Conservation (phyloP, 208 protist species). For the Leishmania aethiopica region DNA sequence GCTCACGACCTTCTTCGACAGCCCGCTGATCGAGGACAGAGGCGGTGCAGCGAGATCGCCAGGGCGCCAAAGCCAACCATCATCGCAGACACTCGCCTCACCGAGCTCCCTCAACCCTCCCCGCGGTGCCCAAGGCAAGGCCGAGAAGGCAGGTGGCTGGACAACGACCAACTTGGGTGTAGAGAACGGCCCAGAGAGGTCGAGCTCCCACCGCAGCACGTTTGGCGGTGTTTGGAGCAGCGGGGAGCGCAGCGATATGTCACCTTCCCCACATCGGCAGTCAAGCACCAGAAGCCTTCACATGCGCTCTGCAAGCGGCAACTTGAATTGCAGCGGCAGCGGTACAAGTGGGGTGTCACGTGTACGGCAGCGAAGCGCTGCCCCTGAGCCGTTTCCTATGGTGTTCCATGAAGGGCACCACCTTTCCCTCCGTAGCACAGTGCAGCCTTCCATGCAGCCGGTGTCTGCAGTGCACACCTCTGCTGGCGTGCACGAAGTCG, state of each 20-base stretch:
- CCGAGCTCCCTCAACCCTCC: neutral
- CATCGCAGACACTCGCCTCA: neutral
- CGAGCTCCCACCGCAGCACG: neutral
- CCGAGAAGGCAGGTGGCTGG: neutral
- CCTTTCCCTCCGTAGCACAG: neutral
- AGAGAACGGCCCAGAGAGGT: neutral
- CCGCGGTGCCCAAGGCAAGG: neutral
- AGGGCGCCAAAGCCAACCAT: neutral
- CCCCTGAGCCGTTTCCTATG: slow-evolving; percentile 5
- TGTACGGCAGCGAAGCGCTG: neutral
- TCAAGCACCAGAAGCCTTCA: neutral
- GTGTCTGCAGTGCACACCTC: neutral
- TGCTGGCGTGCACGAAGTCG: neutral
- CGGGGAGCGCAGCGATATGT: neutral
- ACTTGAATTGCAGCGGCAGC: neutral
- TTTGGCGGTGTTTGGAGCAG: neutral
- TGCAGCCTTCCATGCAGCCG: neutral
- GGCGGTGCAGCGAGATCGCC: neutral
- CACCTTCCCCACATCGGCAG: neutral
- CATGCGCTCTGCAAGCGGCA: neutral
- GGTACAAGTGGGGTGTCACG: neutral
- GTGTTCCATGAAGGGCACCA: neutral
- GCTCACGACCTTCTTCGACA: no score
- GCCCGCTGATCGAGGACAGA: neutral
- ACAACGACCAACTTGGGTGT: neutral